Evolutionary conservation across 176 grass and related monocot genomes (phyloP), one percentile per base, ranked within the genome.

Genomic region (Saccharum officinarum): DNA sequence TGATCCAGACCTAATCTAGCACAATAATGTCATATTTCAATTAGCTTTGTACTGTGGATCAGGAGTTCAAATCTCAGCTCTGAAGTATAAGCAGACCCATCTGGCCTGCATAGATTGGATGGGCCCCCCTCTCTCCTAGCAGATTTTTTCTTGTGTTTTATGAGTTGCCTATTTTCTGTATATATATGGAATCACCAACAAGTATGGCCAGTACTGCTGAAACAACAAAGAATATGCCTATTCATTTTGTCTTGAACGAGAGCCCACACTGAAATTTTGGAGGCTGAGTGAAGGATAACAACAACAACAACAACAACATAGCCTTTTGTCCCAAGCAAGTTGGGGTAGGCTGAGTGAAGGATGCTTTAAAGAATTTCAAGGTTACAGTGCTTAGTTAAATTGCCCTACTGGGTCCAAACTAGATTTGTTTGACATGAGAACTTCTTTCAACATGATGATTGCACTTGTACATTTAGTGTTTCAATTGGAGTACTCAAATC

Each of bases 21-120:
- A 77, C 50, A 60, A 23, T 8, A 37, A 10, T 52, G 4, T 20
- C 25, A 46, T 33, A 33, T 10, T 10, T 36, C 28, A 54, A 23
- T 67, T 84, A 84, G 38, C 39, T n/a, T 83, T 34, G 52, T 84
- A 14, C 14, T 26, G 22, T 8, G 30, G 59, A 76, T 13, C n/a
- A 82, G 37, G 50, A 30, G 26, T 73, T 83, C 15, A 23, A 71
- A 55, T 72, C 14, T 59, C 23, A 20, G 8, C 69, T 71, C 18
- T 40, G 23, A 71, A 28, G 36, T 18, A 69, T 38, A 12, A n/a
- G 1, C 39, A 63, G 10, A 11, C 40, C 39, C 70, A 26, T 46
- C 70, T 28, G 12, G 23, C 26, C 44, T 46, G 5, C 23, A 47
- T 73, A 74, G 25, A 49, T 9, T 30, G 6, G 71, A 47, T n/a